Percentiles rank a stretch among this genome's conserved stretches.
Conservation (phyloP, 2,329 filamentous ascomycete species). For the Trichothecium sympodiale region DNA sequence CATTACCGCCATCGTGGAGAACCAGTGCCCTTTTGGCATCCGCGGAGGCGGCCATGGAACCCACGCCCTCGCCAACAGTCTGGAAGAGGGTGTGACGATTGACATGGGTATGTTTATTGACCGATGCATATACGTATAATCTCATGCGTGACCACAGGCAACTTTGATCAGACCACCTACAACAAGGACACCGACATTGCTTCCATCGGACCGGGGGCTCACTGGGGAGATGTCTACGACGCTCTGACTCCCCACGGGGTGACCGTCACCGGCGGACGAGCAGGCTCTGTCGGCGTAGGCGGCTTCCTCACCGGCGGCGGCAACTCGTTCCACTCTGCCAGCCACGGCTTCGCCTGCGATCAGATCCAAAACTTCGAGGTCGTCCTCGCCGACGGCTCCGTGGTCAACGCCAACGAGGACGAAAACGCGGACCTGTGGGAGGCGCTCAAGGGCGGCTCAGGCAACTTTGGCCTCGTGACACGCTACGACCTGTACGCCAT, state of each 20-base stretch:
- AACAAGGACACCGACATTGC: slow-evolving; percentile 16
- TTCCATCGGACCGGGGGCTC: slow-evolving; percentile 21
- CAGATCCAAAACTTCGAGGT: slow-evolving; percentile 26
- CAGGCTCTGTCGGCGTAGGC: slow-evolving; percentile 22
- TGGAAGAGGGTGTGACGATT: slow-evolving; percentile 24
- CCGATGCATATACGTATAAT: neutral
- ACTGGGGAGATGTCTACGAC: slow-evolving; percentile 26
- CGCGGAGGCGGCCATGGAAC: slow-evolving; percentile 25
- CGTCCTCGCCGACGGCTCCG: slow-evolving; percentile 26
- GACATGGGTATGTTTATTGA: slow-evolving; percentile 17
- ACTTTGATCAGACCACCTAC: slow-evolving; percentile 18
- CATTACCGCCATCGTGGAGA: slow-evolving; percentile 11
- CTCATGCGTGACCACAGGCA: slow-evolving; percentile 9
- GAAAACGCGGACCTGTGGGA: slow-evolving; percentile 28
- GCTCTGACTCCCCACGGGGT: slow-evolving; percentile 20
- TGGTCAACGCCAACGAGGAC: slow-evolving; percentile 25
- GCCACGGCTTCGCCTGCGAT: slow-evolving; percentile 26
- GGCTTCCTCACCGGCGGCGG: slow-evolving; percentile 24
- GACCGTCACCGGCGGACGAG: slow-evolving; percentile 21
- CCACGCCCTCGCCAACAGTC: slow-evolving; percentile 20
- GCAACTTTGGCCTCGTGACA: slow-evolving; percentile 28
- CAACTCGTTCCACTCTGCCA: slow-evolving; percentile 21
- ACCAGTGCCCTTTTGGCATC: slow-evolving; percentile 24
- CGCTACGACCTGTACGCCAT: slow-evolving; percentile 17
- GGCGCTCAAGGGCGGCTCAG: slow-evolving; percentile 31